phyloP scores from a whole-genome alignment of 129 eudicot species.

The Solidago caesia region DNA sequence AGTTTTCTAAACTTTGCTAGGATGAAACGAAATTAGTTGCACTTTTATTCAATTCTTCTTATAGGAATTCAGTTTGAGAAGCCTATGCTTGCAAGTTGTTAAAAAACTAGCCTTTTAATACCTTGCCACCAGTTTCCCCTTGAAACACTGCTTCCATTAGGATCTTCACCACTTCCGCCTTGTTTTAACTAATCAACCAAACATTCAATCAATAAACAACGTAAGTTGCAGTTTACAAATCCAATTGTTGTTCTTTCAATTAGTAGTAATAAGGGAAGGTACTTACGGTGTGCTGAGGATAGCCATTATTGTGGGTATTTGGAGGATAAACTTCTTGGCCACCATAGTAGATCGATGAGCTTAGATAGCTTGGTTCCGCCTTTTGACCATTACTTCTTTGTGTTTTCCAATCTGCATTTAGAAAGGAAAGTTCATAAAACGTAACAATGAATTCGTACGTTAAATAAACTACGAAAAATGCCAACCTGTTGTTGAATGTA shows the following conservation, averaged over 20 bases:
- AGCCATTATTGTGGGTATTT: slow-evolving; percentile 21
- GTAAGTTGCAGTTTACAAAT: not conserved
- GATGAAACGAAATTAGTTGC: no score
- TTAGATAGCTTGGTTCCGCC: slow-evolving; percentile 45
- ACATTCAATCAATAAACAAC: not conserved
- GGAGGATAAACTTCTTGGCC: slow-evolving; percentile 74
- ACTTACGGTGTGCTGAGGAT: slow-evolving; percentile 28
- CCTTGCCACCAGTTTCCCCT: slow-evolving; percentile 98
- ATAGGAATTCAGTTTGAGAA: not conserved
- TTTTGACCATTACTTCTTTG: slow-evolving; percentile 34
- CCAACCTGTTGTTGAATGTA: slow-evolving; percentile 48
- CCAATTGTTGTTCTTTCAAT: not conserved
- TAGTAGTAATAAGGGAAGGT: not conserved
- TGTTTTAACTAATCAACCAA: slow-evolving; percentile 38
- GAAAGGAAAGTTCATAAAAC: not conserved
- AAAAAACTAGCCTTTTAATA: slow-evolving; percentile 2
- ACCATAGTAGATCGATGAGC: slow-evolving; percentile 77
- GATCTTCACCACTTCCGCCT: slow-evolving; percentile 48
- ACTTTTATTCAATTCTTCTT: no score
- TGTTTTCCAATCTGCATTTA: slow-evolving; percentile 28
- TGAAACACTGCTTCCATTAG: slow-evolving; percentile 50
- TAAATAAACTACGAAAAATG: not conserved
- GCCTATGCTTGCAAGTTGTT: no score
- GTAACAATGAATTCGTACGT: not conserved
- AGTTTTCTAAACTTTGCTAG: no score